These are phyloP conservation scores for Aspergillus carbonarius DNA, from an alignment of 2,329 filamentous ascomycete species.

Conservation along the genomic window DNA sequence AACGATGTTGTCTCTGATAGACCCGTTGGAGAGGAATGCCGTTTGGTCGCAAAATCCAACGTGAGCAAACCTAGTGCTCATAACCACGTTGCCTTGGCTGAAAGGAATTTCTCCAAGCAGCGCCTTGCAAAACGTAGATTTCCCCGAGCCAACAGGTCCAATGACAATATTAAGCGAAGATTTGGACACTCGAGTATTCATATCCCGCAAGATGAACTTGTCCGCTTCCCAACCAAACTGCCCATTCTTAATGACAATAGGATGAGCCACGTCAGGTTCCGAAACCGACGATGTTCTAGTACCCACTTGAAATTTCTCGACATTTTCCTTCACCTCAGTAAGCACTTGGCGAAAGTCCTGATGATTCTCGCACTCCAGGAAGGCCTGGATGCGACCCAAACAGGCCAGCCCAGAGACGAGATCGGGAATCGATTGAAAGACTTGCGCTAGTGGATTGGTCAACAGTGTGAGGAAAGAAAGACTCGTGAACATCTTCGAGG, in stretches of 20 bases:
- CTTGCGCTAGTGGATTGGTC: conserved; percentile 5
- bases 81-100: conserved; percentile 18
- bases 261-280: neutral
- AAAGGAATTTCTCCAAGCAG: conserved; percentile 36
- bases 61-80: neutral
- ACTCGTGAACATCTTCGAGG: conserved; percentile 25
- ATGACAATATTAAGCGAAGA: conserved; percentile 28
- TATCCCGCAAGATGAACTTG: conserved; percentile 15
- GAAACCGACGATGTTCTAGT: neutral
- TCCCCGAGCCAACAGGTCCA: conserved; percentile 45
- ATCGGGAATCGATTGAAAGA: conserved; percentile 22
- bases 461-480: conserved; percentile 26
- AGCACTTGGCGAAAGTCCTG: neutral
- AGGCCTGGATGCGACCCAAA: conserved; percentile 26
- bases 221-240: conserved; percentile 7
- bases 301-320: neutral
- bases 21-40: conserved; percentile 18
- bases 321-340: neutral
- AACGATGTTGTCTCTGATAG: conserved; percentile 20
- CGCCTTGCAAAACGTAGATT: conserved; percentile 35
- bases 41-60: conserved; percentile 23
- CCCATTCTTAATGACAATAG: conserved; percentile 11
- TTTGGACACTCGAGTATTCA: conserved; percentile 11
- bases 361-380: conserved; percentile 17
- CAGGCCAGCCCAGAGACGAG: conserved; percentile 14